Base-by-base conservation (phyloP, 2,329 filamentous ascomycete species). In the Fonsecaea monophora region DNA sequence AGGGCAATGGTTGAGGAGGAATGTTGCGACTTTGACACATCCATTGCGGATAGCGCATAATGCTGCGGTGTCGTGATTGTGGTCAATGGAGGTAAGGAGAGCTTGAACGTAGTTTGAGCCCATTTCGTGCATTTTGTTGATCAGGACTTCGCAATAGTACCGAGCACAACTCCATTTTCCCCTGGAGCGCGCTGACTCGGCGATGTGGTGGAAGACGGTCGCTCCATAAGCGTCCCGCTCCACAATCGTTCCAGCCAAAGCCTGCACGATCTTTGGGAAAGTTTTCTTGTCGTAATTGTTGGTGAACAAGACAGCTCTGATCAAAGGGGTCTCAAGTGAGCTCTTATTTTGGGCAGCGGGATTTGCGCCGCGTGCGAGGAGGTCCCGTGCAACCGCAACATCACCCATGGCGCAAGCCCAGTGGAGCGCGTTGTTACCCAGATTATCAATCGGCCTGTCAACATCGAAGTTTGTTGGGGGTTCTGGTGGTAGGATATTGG, bases 321-420 rank as follows among this genome's bases (percentile, higher is more conserved):
- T 97, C 40, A 99, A 86, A 0, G 95, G 94, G 0, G 95, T 98
- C 79, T 98, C 94, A 65, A 90, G 90, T 64, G 93, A 94, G 62
- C 90, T 85, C 2, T 89, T 88, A 35, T 88, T 87, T 15, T 92
- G 83, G 66, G 87, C 87, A 9, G 94, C 93, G 45, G 93, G 83
- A 68, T 88, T 88, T 10, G 94, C 93, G 50, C 91, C 90, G 68
- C 94, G 92, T 48, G 88, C 86, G 73, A 95, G 90, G 18, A 99
- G 83, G 77, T 96, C 91, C 77, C 90, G 92, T 68, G 97, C 92
- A 15, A 98, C 92, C 57, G 94, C 91, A 35, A 97, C 84, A 72
- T 98, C 95, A 66, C 95, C 95, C 94, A 99, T 99, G 30, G 95
- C 92, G 61, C 92, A 93, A 18, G 94, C 95, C 95, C 95, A 99